A percentile compares a stretch with the other conserved stretches of the same genome.
phyloP scores from a whole-genome alignment of 2,329 filamentous ascomycete genomes.

The Phaeosphaeria sp. region DNA sequence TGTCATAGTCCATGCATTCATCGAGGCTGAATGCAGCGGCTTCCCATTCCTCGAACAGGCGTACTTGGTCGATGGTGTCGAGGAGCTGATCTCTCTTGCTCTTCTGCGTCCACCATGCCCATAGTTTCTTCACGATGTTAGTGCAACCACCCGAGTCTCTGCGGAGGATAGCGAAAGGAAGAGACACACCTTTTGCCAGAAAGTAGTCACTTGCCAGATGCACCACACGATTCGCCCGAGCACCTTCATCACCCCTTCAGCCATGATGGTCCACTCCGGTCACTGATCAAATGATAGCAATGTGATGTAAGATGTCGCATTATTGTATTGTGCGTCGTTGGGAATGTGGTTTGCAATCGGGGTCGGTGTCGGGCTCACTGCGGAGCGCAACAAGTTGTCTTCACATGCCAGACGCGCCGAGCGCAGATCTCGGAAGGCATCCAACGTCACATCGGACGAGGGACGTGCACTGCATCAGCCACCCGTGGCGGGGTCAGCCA shows the following conservation, averaged over 20 bases:
- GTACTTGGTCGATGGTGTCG: slow-evolving; percentile 68
- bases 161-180: not conserved
- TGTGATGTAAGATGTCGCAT: slow-evolving; percentile 29
- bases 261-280: slow-evolving; percentile 28
- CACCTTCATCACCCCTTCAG: slow-evolving; percentile 12
- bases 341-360: slow-evolving; percentile 24
- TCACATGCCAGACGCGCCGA: slow-evolving; percentile 19
- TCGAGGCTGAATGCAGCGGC: slow-evolving; percentile 84
- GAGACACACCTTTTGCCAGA: slow-evolving; percentile 49
- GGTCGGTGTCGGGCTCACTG: slow-evolving; percentile 9
- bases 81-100: slow-evolving; percentile 70
- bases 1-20: slow-evolving; percentile 76
- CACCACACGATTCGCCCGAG: slow-evolving; percentile 40
- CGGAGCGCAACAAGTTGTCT: slow-evolving; percentile 9
- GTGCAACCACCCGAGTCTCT: slow-evolving; percentile 6
- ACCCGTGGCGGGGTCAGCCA: slow-evolving; percentile 14
- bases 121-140: slow-evolving; percentile 64
- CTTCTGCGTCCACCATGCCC: slow-evolving; percentile 70
- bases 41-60: slow-evolving; percentile 84
- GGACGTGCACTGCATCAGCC: slow-evolving; percentile 9
- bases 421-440: not conserved
- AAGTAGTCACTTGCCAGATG: slow-evolving; percentile 47
- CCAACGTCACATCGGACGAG: slow-evolving; percentile 1
- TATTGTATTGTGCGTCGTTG: slow-evolving; percentile 30
- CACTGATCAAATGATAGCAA: slow-evolving; percentile 13